phyloP scores from a whole-genome alignment of 331 rosid genomes.

The Pyracantha coccinea region DNA sequence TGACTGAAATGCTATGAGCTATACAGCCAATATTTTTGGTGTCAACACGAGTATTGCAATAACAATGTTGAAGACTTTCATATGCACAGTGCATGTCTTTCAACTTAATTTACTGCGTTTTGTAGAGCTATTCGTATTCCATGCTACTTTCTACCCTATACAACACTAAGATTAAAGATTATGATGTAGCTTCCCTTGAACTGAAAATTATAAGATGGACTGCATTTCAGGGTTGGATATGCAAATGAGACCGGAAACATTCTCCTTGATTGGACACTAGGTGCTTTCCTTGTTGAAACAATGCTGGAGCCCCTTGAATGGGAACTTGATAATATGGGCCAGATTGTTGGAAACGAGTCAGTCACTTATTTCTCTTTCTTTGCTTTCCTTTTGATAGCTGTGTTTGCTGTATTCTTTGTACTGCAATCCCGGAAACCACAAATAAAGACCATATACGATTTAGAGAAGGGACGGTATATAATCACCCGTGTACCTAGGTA shows the following conservation, averaged over 20 bases:
- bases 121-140: neutral
- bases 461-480: slow-evolving; percentile 51
- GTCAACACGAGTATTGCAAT: neutral
- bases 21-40: neutral
- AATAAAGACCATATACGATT: slow-evolving; percentile 45
- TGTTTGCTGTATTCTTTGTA: slow-evolving; percentile 27
- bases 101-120: neutral
- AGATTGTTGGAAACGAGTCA: slow-evolving; percentile 35
- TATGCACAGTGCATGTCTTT: neutral
- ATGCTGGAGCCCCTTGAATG: slow-evolving; percentile 29
- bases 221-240: slow-evolving; percentile 28
- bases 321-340: slow-evolving; percentile 27
- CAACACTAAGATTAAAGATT: neutral
- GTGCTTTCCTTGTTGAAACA: slow-evolving; percentile 38
- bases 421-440: slow-evolving; percentile 39
- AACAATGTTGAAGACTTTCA: neutral
- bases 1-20: neutral
- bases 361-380: slow-evolving; percentile 35
- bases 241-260: slow-evolving; percentile 22
- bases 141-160: neutral
- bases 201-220: neutral
- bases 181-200: neutral
- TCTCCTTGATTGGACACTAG: slow-evolving; percentile 43
- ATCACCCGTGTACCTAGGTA: slow-evolving; percentile 37
- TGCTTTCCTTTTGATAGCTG: slow-evolving; percentile 33